Base-by-base conservation (phyloP, 148 eudicot genomes). In the Silene latifolia region DNA sequence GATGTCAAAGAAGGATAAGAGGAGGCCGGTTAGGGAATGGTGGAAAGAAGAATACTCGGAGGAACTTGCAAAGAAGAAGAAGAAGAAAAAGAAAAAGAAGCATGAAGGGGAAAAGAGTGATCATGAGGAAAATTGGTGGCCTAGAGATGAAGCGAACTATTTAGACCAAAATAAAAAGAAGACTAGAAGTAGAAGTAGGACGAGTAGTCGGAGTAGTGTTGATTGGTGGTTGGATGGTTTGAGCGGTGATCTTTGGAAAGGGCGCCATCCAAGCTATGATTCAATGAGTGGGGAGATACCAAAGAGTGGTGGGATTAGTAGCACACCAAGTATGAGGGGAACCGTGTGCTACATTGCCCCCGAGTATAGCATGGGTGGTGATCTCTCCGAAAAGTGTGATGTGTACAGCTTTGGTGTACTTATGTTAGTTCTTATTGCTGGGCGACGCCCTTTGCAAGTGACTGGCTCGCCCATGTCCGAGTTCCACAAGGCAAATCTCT, bases 301-400 rank as follows among this genome's bases (percentile, higher is more conserved):
- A 2, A 91, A 80, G 81, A 93, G 97, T 61, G 90, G 97, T 69
- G 96, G 90, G 25, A 76, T 85, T 63, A 91, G 97, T 72, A 94
- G 98, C 82, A 94, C 98, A 0, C 98, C 98, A 0, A 94, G 98
- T 77, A 94, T 88, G 92, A 90, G 96, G 67, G 97, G 98, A 75
- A 94, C 98, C 2, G 91, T 94, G 63, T 94, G 97, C 83, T 94
- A 94, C 76, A 77, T 86, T 75, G 98, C 98, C 27, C 97, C 97
- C 0, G 98, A 94, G 79, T 94, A 90, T 78, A 79, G 90, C 74
- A 71, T 79, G 74, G 86, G 92, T 60, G 89, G 86, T 8, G 96
- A 87, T 80, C 80, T 91, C 24, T 94, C 98, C 0, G 98, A 91
- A 70, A 94, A 88, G 53, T 90, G 98, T 72, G 98, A 93, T 79